Percentiles rank a stretch among this genome's conserved stretches.
Conservation (phyloP, 805 yeast species). For the Yamadazyma paraphyllophila region DNA sequence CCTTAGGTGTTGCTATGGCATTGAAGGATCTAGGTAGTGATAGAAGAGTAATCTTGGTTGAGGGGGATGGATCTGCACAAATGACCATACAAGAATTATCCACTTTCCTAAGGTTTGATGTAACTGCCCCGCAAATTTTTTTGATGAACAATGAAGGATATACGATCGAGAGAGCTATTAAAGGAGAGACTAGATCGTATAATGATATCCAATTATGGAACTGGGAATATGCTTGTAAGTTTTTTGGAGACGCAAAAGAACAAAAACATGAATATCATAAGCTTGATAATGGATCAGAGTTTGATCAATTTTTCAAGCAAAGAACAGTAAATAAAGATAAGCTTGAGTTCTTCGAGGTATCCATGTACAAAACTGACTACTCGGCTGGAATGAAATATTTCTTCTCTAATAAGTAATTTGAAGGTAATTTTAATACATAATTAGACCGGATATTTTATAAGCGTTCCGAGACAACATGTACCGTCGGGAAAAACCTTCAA, state of each 20-base stretch:
- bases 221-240: slow-evolving; percentile 67
- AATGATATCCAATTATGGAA: slow-evolving; percentile 84
- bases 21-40: slow-evolving; percentile 49
- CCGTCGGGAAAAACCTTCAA: too few relatives aligned
- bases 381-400: slow-evolving; percentile 21
- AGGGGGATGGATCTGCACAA: slow-evolving; percentile 95
- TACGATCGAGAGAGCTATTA: slow-evolving; percentile 83
- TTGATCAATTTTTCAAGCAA: slow-evolving; percentile 15
- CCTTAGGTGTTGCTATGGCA: slow-evolving; percentile 80
- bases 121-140: slow-evolving; percentile 58
- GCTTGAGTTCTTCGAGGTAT: slow-evolving; percentile 25
- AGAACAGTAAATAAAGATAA: slow-evolving; percentile 10
- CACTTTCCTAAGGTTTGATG: slow-evolving; percentile 54
- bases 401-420: slow-evolving; percentile 6
- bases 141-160: slow-evolving; percentile 84
- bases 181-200: slow-evolving; percentile 72
- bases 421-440: neutral
- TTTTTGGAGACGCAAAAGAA: slow-evolving; percentile 52
- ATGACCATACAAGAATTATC: slow-evolving; percentile 88
- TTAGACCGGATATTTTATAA: too few relatives aligned
- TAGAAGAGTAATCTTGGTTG: slow-evolving; percentile 66
- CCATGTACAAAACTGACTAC: slow-evolving; percentile 26
- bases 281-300: slow-evolving; percentile 19
- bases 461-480: too few relatives aligned
- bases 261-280: slow-evolving; percentile 22